Evolutionary conservation across 2,329 filamentous ascomycete genomes (phyloP).

Genomic region (Aspergillus phoenicis): DNA sequence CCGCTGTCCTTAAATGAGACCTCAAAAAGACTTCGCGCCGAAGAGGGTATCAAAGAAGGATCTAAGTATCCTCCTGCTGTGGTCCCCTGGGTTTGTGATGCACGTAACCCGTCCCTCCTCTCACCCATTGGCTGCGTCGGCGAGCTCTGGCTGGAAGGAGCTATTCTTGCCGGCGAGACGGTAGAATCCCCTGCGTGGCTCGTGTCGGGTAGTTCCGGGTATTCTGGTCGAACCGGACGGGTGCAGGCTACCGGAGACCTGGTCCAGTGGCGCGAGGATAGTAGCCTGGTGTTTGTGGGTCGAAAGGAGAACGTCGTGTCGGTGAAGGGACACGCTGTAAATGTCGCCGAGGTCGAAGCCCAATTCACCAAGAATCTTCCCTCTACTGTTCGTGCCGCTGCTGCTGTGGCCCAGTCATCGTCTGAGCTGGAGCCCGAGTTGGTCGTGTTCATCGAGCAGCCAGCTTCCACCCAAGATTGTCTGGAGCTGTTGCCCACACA

Average conservation of each 20-base stretch:
- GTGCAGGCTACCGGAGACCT: conserved; percentile 37
- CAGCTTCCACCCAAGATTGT: conserved; percentile 25
- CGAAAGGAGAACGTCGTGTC: conserved; percentile 37
- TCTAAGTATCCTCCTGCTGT: conserved; percentile 38
- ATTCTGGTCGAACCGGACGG: conserved; percentile 34
- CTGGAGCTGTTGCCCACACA: conserved; percentile 31
- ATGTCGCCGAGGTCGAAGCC: conserved; percentile 44
- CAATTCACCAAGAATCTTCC: conserved; percentile 43
- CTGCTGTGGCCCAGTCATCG: conserved; percentile 30
- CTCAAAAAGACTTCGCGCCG: conserved; percentile 27
- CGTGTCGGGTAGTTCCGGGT: conserved; percentile 34
- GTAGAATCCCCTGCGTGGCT: conserved; percentile 32
- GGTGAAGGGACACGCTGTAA: conserved; percentile 43
- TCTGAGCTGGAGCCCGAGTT: conserved; percentile 26
- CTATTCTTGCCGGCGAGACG: conserved; percentile 30
- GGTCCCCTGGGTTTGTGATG: conserved; percentile 34
- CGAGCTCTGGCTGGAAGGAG: conserved; percentile 46
- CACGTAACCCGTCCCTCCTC: conserved; percentile 37
- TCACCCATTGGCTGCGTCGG: conserved; percentile 46
- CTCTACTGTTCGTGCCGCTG: conserved; percentile 28
- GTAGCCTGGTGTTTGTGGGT: conserved; percentile 35
- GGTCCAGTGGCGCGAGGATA: conserved; percentile 33
- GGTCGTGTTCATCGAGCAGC: conserved; percentile 39
- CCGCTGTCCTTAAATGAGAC: conserved; percentile 38
- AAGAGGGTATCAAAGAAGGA: conserved; percentile 24